phyloP scores from a whole-genome alignment of 2,329 filamentous ascomycete species.

The Cercospora zeina region DNA sequence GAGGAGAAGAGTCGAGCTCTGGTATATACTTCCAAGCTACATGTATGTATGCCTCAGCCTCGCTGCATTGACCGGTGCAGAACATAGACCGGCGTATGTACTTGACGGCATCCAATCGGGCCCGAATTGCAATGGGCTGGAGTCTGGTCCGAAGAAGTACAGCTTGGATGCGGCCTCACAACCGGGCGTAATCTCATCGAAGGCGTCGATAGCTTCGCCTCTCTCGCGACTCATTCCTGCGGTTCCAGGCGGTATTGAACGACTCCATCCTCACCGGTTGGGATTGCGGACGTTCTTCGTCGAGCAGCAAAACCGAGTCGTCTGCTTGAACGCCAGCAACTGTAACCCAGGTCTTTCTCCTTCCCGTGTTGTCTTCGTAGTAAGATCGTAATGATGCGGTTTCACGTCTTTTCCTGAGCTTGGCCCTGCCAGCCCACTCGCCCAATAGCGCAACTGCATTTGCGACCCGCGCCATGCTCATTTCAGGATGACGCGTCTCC shows the following conservation, averaged over 20 bases:
- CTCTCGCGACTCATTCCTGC: neutral
- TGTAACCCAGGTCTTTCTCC: constrained; percentile 4
- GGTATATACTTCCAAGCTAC: neutral
- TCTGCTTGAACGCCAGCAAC: neutral
- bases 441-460: constrained; percentile 4
- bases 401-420: neutral
- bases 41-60: neutral
- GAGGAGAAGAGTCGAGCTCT: neutral
- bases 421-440: constrained; percentile 6
- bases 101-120: neutral
- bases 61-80: neutral
- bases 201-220: constrained; percentile 2
- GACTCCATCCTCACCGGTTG: constrained; percentile 3
- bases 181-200: neutral
- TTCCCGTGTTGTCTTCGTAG: neutral
- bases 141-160: neutral
- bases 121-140: neutral
- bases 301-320: neutral
- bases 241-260: constrained; percentile 3
- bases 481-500: constrained; percentile 12
- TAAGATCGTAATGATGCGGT: neutral
- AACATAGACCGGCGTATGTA: neutral
- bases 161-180: neutral
- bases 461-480: constrained; percentile 5
- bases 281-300: neutral